Evolutionary conservation across 1,284 basidiomycete genomes (phyloP), one percentile per base, ranked within the genome.

Genomic region (Mycena citricolor): DNA sequence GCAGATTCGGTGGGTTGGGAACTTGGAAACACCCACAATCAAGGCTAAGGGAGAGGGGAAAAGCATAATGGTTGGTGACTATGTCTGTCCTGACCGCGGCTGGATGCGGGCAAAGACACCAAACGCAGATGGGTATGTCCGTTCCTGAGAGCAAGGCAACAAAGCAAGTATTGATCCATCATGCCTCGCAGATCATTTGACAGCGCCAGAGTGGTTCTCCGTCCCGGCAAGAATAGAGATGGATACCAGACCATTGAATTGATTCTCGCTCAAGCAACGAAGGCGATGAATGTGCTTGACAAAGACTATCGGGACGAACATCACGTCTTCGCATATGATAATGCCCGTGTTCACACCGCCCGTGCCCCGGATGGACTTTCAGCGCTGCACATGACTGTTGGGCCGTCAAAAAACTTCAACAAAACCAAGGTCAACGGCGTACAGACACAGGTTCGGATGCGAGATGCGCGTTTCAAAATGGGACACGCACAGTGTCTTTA

Each of bases 1-100:
- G 1, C 52, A 53, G 20, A 20, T 44, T 11, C 14, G 39, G 12
- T 65, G 63, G 63, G 39, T 56, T n/a, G 48, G 58, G 24, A 24
- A 37, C 3, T 21, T 20, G 5, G 44, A 47, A 21, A 44, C 21
- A 12, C 43, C 56, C 11, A 32, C 25, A 8, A 56, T 58, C 20
- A 39, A 54, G 16, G 42, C 45, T 16, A 65, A 65, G 38, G 61
- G 62, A n/a, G 57, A 65, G 16, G 64, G 59, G 5, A 19, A 32
- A 6, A 61, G 57, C 20, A 30, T 61, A 14, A 64, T 63, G 59
- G 49, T 62, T 5, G 46, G 56, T 2, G 52, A 64, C 32, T 63
- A 61, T 40, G 44, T 64, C 2, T 61, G 49, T 4, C 44, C 57
- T 7, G 56, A 63, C 16, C 58, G 49, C 39, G 56, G 57, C 17